Percentiles rank a stretch among this genome's conserved stretches.
phyloP scores from a whole-genome alignment of 2,329 filamentous ascomycete genomes.

The Akanthomyces uredinophilus region DNA sequence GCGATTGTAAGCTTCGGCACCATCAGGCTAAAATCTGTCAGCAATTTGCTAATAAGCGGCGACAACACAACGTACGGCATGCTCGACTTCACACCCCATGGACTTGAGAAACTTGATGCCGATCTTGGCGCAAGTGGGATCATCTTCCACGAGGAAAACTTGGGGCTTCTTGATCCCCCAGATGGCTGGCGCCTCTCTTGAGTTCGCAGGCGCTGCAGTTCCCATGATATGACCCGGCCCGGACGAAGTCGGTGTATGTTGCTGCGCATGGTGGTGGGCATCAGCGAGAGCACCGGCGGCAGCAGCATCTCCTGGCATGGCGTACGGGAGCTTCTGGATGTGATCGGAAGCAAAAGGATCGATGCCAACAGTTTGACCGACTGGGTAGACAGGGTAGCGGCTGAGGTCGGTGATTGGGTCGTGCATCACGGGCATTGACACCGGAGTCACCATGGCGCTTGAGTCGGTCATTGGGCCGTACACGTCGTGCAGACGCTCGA shows the following conservation, averaged over 20 bases:
- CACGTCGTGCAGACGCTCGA: conserved; percentile 50
- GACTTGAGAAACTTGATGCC: conserved; percentile 62
- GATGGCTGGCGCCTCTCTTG: conserved; percentile 36
- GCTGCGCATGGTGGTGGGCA: conserved; percentile 32
- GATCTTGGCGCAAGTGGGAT: conserved; percentile 62
- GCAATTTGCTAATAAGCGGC: not conserved
- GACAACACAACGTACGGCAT: conserved; percentile 48
- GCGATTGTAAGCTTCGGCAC: conserved; percentile 85
- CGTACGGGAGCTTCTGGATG: conserved; percentile 88
- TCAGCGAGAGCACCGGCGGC: conserved; percentile 31
- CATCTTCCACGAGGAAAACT: conserved; percentile 86
- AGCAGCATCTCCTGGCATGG: conserved; percentile 57
- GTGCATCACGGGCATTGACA: conserved; percentile 43
- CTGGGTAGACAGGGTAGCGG: conserved; percentile 76
- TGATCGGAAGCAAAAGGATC: conserved; percentile 93
- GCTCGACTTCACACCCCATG: conserved; percentile 62
- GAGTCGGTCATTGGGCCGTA: conserved; percentile 52
- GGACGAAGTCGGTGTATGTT: conserved; percentile 17
- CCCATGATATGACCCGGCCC: conserved; percentile 8
- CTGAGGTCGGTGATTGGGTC: conserved; percentile 51
- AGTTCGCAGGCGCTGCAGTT: conserved; percentile 23
- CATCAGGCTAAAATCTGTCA: conserved; percentile 49
- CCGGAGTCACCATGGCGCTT: conserved; percentile 36
- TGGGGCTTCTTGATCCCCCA: conserved; percentile 64
- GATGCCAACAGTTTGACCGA: conserved; percentile 85